Conservation (phyloP, 805 yeast species). For the Kurtzmaniella cleridarum region DNA sequence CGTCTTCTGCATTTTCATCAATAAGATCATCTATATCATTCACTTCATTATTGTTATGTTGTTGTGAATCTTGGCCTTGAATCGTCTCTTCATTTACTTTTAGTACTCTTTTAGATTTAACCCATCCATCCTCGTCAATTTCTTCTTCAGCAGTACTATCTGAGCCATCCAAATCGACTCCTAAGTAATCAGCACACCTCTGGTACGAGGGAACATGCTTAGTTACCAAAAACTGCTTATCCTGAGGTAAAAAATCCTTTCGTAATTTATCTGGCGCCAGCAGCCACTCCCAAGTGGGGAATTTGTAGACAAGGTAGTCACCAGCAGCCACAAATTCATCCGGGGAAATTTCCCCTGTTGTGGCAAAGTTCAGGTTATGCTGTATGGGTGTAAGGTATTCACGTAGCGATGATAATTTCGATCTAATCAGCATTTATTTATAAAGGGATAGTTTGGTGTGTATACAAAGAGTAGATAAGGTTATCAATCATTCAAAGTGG, state of each 20-base stretch:
- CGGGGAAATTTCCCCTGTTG: conserved; percentile 91
- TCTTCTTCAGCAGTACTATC: conserved; percentile 23
- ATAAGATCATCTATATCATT: conserved; percentile 44
- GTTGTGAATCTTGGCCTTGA: conserved; percentile 16
- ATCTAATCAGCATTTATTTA: conserved; percentile 38
- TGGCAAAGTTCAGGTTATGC: conserved; percentile 77
- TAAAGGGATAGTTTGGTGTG: not conserved
- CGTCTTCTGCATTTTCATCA: conserved; percentile 39
- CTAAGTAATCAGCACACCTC: conserved; percentile 56
- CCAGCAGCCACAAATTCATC: conserved; percentile 94
- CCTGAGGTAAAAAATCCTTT: conserved; percentile 73
- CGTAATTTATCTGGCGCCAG: conserved; percentile 27
- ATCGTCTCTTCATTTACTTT: conserved; percentile 5
- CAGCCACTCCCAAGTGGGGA: conserved; percentile 96
- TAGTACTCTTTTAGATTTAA: conserved; percentile 21
- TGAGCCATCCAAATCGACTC: conserved; percentile 34
- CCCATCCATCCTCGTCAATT: conserved; percentile 55
- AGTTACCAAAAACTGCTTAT: conserved; percentile 84
- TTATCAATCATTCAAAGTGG: not conserved
- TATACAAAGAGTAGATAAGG: not conserved
- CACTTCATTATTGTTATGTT: conserved; percentile 12
- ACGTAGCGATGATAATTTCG: conserved; percentile 76
- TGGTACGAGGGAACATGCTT: conserved; percentile 82
- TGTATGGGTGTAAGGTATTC: conserved; percentile 91
- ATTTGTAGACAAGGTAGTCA: conserved; percentile 82